Base-by-base conservation (phyloP, 176 grass and related monocot species). In the Saccharum officinarum region DNA sequence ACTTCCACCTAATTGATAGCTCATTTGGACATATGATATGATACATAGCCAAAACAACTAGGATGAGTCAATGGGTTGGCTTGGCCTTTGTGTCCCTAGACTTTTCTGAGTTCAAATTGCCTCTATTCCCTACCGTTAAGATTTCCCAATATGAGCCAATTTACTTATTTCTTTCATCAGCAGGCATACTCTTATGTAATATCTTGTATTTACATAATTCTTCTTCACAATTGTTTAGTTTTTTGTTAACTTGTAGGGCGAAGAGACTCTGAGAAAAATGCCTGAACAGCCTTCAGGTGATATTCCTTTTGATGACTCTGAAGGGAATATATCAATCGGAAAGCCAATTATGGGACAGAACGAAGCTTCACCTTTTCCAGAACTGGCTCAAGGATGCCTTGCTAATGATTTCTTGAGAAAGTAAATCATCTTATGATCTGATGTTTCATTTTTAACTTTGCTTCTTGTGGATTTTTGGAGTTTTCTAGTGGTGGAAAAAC, bases 361-460 rank as follows among this genome's bases (percentile, higher is more conserved):
- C 18, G 79, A 90, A 67, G 55, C 79, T 90, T 82, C 74, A 57
- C 50, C 71, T 55, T 78, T 67, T 67, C 57, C 73, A 83, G 93
- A 88, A 71, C 71, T 87, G 44, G 77, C 73, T 82, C 89, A 95
- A 10, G 76, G 80, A 84, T 93, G 82, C 76, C 86, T 85, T 74
- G 80, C 78, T 50, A 98, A 98, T 85, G 85, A 88, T 87, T 98
- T 98, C 74, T 88, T 98, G 82, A 98, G 95, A 83, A 98, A 93
- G 95, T 95, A 67, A 80, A 59, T 44, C 14, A 50, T 77, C 45
- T 22, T 38, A 28, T 42, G 55, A 86, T 86, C 61, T 81, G 11
- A 15, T 7, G 22, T 71, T 86, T 82, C 44, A 14, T 63, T 62
- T 81, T 63, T 46, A 50, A 66, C 4, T 72, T 64, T 23, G 4